Evolutionary conservation across 116 monocot species (phyloP).

Genomic region (Zostera marina): DNA sequence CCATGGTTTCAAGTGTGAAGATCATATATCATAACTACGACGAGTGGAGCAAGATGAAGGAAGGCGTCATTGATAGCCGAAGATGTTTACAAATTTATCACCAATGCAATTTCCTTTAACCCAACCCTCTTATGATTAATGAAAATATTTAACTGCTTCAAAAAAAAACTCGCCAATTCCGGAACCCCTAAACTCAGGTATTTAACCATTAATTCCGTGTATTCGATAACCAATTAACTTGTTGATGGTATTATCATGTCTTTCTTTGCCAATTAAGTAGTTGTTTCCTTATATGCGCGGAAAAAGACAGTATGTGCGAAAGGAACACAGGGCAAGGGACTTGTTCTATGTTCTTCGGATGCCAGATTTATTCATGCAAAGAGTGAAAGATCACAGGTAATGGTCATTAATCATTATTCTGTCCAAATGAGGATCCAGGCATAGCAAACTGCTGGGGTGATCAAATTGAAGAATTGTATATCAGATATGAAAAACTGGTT

Average conservation of each 20-base stretch:
- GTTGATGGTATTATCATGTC: no score
- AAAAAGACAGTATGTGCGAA: constrained; percentile 82
- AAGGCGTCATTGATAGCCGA: constrained; percentile 66
- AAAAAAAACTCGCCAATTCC: no score
- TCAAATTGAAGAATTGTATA: constrained; percentile 63
- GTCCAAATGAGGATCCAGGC: constrained; percentile 88
- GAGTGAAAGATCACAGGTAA: constrained; percentile 47
- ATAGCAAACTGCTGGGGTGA: constrained; percentile 88
- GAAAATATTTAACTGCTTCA: no score
- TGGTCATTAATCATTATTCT: constrained; percentile 94
- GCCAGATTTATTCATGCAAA: constrained; percentile 85
- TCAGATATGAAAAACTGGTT: constrained; percentile 61
- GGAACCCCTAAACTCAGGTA: no score
- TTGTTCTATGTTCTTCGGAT: constrained; percentile 88
- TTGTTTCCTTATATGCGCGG: constrained; percentile 81
- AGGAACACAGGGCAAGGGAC: constrained; percentile 85
- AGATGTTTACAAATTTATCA: constrained; percentile 79
- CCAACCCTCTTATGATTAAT: no score
- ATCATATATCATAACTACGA: constrained; percentile 54
- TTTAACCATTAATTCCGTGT: no score
- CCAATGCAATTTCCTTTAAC: constrained; percentile 41
- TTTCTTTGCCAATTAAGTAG: constrained; percentile 57
- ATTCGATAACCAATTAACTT: no score
- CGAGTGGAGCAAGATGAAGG: constrained; percentile 43
- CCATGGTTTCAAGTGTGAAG: constrained; percentile 35